These are phyloP conservation scores for Xylaria bambusicola DNA, from an alignment of 495 filamentous ascomycete species.

Conservation along the genomic window DNA sequence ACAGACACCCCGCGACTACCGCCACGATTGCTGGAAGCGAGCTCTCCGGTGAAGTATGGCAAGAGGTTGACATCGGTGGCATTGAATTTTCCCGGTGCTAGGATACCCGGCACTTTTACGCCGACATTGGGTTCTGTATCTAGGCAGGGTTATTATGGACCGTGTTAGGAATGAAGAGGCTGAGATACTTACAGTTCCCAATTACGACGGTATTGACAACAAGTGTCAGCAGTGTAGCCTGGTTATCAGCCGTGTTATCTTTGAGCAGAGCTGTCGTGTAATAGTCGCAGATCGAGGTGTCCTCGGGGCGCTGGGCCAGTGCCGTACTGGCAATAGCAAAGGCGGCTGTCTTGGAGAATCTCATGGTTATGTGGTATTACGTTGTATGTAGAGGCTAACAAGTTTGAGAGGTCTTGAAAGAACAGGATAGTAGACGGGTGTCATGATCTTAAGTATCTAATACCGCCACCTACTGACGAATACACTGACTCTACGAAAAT, in stretches of 20 bases:
- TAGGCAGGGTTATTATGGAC: slow-evolving; percentile 3
- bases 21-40: slow-evolving; percentile 49
- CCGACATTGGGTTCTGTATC: slow-evolving; percentile 51
- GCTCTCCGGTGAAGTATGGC: slow-evolving; percentile 54
- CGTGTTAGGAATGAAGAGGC: neutral
- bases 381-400: too few relatives aligned
- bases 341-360: slow-evolving; percentile 26
- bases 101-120: slow-evolving; percentile 52
- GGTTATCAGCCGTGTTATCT: slow-evolving; percentile 56
- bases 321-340: slow-evolving; percentile 27
- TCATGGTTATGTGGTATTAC: slow-evolving; percentile 21
- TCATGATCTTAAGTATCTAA: neutral
- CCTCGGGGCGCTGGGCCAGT: slow-evolving; percentile 45
- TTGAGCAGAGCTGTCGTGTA: slow-evolving; percentile 55
- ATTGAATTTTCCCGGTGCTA: slow-evolving; percentile 46
- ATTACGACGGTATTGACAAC: slow-evolving; percentile 59
- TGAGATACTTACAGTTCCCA: slow-evolving; percentile 44
- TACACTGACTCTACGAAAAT: too few relatives aligned
- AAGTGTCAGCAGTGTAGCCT: slow-evolving; percentile 51
- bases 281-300: slow-evolving; percentile 56
- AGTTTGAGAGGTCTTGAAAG: neutral
- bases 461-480: too few relatives aligned
- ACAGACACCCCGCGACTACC: slow-evolving; percentile 38
- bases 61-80: slow-evolving; percentile 52
- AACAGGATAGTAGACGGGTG: neutral